Percentiles rank a stretch among this genome's conserved stretches.
These are phyloP conservation scores for Phytophthora sp. DNA, from an alignment of 352 stramenopile species.

Conservation along the genomic window DNA sequence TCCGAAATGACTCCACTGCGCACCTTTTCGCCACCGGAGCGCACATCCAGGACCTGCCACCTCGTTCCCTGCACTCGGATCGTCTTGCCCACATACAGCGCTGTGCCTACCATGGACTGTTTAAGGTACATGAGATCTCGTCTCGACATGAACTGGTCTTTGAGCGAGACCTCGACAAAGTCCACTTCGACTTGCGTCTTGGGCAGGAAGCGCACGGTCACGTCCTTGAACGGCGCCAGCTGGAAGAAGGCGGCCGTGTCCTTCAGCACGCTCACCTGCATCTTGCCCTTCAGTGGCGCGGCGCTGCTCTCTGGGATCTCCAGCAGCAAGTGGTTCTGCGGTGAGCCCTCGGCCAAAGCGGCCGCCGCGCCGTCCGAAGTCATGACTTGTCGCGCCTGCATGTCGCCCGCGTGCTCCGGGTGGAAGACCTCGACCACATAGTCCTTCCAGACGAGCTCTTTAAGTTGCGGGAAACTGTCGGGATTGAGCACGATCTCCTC, in stretches of 20 bases:
- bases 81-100: slow-evolving; percentile 81
- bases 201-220: slow-evolving; percentile 82
- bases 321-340: slow-evolving; percentile 76
- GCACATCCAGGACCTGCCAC: slow-evolving; percentile 92
- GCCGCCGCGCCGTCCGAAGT: slow-evolving; percentile 33
- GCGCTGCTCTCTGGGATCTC: slow-evolving; percentile 75
- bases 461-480: slow-evolving; percentile 79
- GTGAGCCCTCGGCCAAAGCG: slow-evolving; percentile 37
- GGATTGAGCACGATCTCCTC: slow-evolving; percentile 86
- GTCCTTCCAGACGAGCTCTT: slow-evolving; percentile 68
- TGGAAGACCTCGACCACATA: slow-evolving; percentile 88
- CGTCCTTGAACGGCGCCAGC: slow-evolving; percentile 78
- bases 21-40: slow-evolving; percentile 80
- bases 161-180: slow-evolving; percentile 91
- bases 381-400: slow-evolving; percentile 20
- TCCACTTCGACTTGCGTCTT: slow-evolving; percentile 82
- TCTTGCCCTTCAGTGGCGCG: slow-evolving; percentile 73
- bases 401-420: slow-evolving; percentile 33
- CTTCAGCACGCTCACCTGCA: slow-evolving; percentile 85
- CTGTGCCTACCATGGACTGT: slow-evolving; percentile 67
- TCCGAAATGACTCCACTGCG: slow-evolving; percentile 94
- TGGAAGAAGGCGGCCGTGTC: slow-evolving; percentile 79
- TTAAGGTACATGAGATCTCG: slow-evolving; percentile 90
- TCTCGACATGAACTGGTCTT: slow-evolving; percentile 94
- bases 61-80: slow-evolving; percentile 75